A percentile compares a stretch with the other conserved stretches of the same genome.
These are phyloP conservation scores for Phanerochaete sordida DNA, from an alignment of 768 basidiomycete species.

Conservation along the genomic window DNA sequence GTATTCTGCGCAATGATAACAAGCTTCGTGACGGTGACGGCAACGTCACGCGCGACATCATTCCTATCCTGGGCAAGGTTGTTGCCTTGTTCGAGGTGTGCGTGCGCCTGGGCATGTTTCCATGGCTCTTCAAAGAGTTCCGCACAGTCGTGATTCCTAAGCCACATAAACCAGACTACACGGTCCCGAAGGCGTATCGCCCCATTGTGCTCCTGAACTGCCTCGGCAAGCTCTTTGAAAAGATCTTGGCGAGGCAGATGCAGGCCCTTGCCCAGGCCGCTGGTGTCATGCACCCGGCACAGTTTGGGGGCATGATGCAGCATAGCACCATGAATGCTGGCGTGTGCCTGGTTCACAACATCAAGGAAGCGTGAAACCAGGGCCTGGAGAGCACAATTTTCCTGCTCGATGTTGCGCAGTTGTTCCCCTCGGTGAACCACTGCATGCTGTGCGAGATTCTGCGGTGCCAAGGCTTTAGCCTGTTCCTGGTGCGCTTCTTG, in stretches of 20 bases:
- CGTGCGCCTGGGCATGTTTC: constrained; percentile 7
- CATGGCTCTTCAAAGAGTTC: constrained; percentile 6
- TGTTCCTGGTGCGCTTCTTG: constrained; percentile 7
- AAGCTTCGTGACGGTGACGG: not conserved
- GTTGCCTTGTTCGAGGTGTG: constrained; percentile 10
- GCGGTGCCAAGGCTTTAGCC: constrained; percentile 9
- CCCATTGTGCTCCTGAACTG: constrained; percentile 23
- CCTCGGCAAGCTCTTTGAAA: constrained; percentile 21
- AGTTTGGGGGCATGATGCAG: constrained; percentile 15
- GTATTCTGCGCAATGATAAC: not conserved
- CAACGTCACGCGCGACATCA: too few relatives aligned
- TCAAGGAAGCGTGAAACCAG: constrained; percentile 2
- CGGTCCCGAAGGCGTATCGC: constrained; percentile 20
- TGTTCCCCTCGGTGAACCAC: constrained; percentile 17
- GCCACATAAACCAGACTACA: constrained; percentile 19
- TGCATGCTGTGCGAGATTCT: not conserved
- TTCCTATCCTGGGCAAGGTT: not conserved
- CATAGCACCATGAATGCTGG: constrained; percentile 18
- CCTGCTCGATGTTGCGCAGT: constrained; percentile 16
- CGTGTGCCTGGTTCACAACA: constrained; percentile 8
- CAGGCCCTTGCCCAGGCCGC: constrained; percentile 12
- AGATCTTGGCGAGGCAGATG: constrained; percentile 14
- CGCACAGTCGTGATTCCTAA: constrained; percentile 20
- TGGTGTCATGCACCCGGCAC: constrained; percentile 12
- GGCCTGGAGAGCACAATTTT: constrained; percentile 2